Base-by-base conservation (phyloP, 1,139 yeast genomes). In the Neolecta irregularis region DNA sequence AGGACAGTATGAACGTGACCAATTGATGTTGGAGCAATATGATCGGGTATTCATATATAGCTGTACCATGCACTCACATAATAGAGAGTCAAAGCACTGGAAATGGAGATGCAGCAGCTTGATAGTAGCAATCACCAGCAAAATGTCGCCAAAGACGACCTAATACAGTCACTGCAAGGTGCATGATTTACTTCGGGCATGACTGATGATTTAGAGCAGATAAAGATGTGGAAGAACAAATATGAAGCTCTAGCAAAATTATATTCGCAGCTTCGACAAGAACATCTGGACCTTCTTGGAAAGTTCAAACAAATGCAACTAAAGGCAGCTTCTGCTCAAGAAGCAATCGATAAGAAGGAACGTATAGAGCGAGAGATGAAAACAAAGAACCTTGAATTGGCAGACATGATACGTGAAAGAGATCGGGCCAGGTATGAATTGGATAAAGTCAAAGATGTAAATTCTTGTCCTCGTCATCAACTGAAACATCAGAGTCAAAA, bases 301-400 rank as follows among this genome's bases (percentile, higher is more conserved):
- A 77, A 77, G 51, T 77, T 77, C 51, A 85, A 85, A 53, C 76
- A 77, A 47, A 67, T 77, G 38, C 93, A 83, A 56, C 81, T 83
- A 47, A 80, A 79, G 55, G 92, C 91, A 6, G 77, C 85, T 20
- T 77, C 92, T 42, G 94, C 95, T 6, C 93, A 81, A 53, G 95
- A 83, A 55, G 79, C 93, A 0, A 72, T 83, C 43, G 77, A 77
- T 47, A 77, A 74, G 56, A 74, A 85, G 46, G 94, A 83, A 50
- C 72, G 72, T 50, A 60, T 79, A 28, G 94, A 83, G 55, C 72
- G 78, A 43, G 94, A 81, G 43, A 60, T 81, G 54, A 80, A 79
- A 53, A 68, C 88, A 11, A 83, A 83, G 58, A 83, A 80, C 51
- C 65, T 81, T 36, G 94, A 83, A 54, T 64, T 83, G 46, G 93